These are phyloP conservation scores for Saccharomycopsis amapae DNA, from an alignment of 805 yeast genomes.

Conservation along the genomic window DNA sequence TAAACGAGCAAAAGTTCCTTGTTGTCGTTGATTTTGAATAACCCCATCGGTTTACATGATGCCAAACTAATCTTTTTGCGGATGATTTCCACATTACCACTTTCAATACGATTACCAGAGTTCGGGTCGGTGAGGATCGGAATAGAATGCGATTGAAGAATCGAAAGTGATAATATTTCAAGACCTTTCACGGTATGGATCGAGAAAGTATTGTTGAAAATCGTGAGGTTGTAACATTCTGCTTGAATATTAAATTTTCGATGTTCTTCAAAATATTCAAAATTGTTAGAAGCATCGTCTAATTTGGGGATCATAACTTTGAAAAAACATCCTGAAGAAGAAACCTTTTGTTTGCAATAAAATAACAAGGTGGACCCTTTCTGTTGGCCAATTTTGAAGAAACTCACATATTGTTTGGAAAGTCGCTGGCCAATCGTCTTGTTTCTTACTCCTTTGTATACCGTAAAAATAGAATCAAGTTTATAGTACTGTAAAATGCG, in stretches of 20 bases:
- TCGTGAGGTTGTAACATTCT: constrained; percentile 53
- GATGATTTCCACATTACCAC: constrained; percentile 33
- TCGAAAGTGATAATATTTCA: constrained; percentile 55
- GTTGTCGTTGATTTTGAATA: constrained; percentile 51
- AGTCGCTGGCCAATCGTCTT: constrained; percentile 40
- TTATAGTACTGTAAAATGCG: constrained; percentile 55
- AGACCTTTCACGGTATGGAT: constrained; percentile 63
- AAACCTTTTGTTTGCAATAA: constrained; percentile 47
- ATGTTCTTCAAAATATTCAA: constrained; percentile 37
- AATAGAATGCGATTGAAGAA: constrained; percentile 44
- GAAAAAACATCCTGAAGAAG: constrained; percentile 40
- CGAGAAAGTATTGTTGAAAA: constrained; percentile 60
- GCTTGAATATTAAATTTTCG: constrained; percentile 45
- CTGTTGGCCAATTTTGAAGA: constrained; percentile 65
- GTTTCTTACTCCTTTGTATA: constrained; percentile 41
- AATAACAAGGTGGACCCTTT: constrained; percentile 51
- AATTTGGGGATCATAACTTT: constrained; percentile 51
- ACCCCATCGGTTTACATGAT: constrained; percentile 46
- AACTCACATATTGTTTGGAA: constrained; percentile 47
- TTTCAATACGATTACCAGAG: constrained; percentile 21
- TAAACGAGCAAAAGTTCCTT: constrained; percentile 56
- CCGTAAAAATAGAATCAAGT: constrained; percentile 52
- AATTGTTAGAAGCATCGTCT: constrained; percentile 42
- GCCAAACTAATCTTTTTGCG: constrained; percentile 34
- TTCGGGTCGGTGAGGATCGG: constrained; percentile 41